phyloP scores from a whole-genome alignment of 495 filamentous ascomycete species.

The Melanomma pulvis-pyrius region DNA sequence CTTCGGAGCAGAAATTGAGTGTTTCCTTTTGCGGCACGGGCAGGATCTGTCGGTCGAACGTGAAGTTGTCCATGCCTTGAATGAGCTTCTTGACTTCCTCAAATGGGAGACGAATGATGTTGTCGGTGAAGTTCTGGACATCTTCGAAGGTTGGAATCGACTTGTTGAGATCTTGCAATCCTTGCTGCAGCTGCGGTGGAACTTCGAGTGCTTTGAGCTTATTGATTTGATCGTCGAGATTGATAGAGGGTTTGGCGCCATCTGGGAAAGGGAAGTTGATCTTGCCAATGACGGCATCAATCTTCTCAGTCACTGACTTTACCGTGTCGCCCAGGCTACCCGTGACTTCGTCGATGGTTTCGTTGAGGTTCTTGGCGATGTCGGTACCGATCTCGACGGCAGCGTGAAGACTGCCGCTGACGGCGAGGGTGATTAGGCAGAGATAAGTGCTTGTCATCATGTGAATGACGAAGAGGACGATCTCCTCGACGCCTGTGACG shows the following conservation, averaged over 20 bases:
- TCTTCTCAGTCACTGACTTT: constrained; percentile 57
- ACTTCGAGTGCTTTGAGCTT: constrained; percentile 72
- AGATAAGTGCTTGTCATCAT: constrained; percentile 85
- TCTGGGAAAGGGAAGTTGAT: constrained; percentile 50
- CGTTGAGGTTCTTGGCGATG: constrained; percentile 72
- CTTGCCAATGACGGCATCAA: constrained; percentile 60
- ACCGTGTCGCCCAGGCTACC: constrained; percentile 61
- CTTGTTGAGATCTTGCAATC: constrained; percentile 67
- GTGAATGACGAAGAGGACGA: constrained; percentile 87
- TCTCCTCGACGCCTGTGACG: constrained; percentile 80
- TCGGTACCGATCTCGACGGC: constrained; percentile 70
- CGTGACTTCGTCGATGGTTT: constrained; percentile 66
- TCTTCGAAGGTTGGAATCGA: constrained; percentile 81
- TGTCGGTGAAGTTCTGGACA: constrained; percentile 75
- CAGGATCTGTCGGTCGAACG: constrained; percentile 75
- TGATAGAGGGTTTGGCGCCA: constrained; percentile 53
- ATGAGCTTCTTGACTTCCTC: constrained; percentile 70
- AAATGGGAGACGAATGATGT: constrained; percentile 75
- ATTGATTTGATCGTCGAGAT: constrained; percentile 62
- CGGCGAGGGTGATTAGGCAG: constrained; percentile 79
- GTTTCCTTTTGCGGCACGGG: constrained; percentile 78
- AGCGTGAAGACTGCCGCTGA: constrained; percentile 73
- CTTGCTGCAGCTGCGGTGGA: constrained; percentile 62
- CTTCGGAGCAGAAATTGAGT: constrained; percentile 84
- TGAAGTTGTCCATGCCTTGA: constrained; percentile 68